These are phyloP conservation scores for Botrytis fragariae DNA, from an alignment of 2,329 filamentous ascomycete genomes.

Conservation along the genomic window DNA sequence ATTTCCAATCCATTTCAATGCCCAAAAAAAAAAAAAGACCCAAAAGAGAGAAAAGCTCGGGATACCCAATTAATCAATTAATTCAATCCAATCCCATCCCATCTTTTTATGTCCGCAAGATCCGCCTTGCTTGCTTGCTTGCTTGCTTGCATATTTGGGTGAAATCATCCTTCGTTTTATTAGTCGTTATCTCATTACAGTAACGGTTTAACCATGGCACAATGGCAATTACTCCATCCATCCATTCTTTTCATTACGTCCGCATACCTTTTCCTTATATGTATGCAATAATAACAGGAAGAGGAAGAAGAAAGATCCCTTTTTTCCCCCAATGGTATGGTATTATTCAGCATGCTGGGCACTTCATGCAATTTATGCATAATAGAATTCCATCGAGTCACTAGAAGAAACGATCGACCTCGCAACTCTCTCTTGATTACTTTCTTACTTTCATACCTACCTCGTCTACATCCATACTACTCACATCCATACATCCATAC, in stretches of 20 bases:
- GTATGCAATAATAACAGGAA: neutral
- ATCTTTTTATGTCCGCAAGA: neutral
- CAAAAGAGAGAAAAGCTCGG: neutral
- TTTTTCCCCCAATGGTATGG: neutral
- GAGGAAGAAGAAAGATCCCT: neutral
- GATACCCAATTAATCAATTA: constrained; percentile 5
- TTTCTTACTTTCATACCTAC: neutral
- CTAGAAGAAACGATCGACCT: neutral
- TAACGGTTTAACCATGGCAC: neutral
- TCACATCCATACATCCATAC: neutral
- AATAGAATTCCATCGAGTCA: neutral
- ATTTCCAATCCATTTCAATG: neutral
- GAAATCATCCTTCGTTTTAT: neutral
- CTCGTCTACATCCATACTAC: too few relatives aligned
- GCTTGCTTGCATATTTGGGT: neutral
- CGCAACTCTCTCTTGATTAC: neutral
- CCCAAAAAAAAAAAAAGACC: neutral
- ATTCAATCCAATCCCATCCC: neutral
- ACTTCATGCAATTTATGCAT: constrained; percentile 5
- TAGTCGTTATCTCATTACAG: neutral
- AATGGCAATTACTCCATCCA: neutral
- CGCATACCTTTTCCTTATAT: neutral
- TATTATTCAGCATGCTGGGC: neutral
- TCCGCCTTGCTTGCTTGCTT: neutral
- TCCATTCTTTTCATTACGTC: neutral